These are phyloP conservation scores for Euclidium syriacum DNA, from an alignment of 345 rosid genomes.

Conservation along the genomic window DNA sequence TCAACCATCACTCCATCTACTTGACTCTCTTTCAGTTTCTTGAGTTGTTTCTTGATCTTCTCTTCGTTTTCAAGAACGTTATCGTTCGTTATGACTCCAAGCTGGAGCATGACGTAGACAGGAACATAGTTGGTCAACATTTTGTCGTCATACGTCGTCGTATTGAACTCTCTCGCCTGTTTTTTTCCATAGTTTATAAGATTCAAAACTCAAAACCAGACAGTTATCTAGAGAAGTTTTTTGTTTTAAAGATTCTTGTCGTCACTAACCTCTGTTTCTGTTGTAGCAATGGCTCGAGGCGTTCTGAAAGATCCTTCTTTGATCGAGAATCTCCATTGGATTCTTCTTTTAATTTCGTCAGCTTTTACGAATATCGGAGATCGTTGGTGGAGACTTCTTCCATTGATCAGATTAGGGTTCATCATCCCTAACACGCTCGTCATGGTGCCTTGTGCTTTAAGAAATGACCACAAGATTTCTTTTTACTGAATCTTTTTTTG, in stretches of 20 bases:
- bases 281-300: slow-evolving; percentile 17
- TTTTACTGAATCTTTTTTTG: not conserved
- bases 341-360: slow-evolving; percentile 6
- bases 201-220: not conserved
- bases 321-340: slow-evolving; percentile 23
- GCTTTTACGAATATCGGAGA: not conserved
- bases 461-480: slow-evolving; percentile 5
- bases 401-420: slow-evolving; percentile 19
- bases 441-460: slow-evolving; percentile 26
- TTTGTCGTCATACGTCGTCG: slow-evolving; percentile 29
- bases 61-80: slow-evolving; percentile 51
- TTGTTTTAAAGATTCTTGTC: not conserved
- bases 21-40: slow-evolving; percentile 53
- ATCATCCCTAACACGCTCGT: slow-evolving; percentile 20
- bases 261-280: slow-evolving; percentile 22
- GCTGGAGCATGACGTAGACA: slow-evolving; percentile 73
- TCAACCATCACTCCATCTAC: slow-evolving; percentile 77
- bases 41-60: slow-evolving; percentile 45
- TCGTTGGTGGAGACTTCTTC: slow-evolving; percentile 14
- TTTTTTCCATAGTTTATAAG: not conserved
- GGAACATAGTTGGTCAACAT: slow-evolving; percentile 64
- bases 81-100: slow-evolving; percentile 52
- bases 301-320: not conserved
- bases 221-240: not conserved
- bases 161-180: slow-evolving; percentile 33